Evolutionary conservation across 345 rosid genomes (phyloP), one percentile per base, ranked within the genome.

Genomic region (Salix brachista): DNA sequence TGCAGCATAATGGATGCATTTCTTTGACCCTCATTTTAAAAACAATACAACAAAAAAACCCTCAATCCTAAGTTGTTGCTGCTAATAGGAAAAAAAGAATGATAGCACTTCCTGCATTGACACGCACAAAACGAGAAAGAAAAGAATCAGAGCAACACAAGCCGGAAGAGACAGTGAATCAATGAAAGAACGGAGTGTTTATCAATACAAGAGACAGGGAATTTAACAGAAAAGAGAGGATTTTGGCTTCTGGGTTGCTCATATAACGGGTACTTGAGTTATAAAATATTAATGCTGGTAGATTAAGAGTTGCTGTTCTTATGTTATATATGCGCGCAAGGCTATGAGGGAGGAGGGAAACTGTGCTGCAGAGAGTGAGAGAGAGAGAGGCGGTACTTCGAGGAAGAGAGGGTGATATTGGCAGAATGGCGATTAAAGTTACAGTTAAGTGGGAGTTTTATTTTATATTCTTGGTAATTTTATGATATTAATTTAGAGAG

Each of bases 1-100:
- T 88, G 80, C 99, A 96, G 75, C 99, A 96, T 11, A 96, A 86
- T 4, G 98, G 99, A 85, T 96, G 98, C 84, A 96, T 79, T 84
- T 96, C 99, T 85, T 84, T 96, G 68, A 91, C 94, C 76, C 98
- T 84, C 99, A 96, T 96, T 83, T 79, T 82, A 37, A 28, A 61
- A n/a, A 32, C 72, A 36, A 69, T 18, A 12, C 60, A 10, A 41
- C 10, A 69, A 12, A 69, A 12, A 67, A 12, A 28, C 34, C 66
- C 62, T 58, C 10, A 9, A 58, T 10, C 14, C 64, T 23, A 58
- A 23, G 12, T 58, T n/a, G 64, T 12, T 58, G 23, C 26, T n/a
- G 64, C 1, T 23, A n/a, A 23, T 10, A 58, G 23, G n/a, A 56
- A 56, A 23, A 23, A 10, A 56, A 56, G 4, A 42, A 2, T 42